phyloP scores from a whole-genome alignment of 2,329 filamentous ascomycete genomes.

The Cercospora berteroae region DNA sequence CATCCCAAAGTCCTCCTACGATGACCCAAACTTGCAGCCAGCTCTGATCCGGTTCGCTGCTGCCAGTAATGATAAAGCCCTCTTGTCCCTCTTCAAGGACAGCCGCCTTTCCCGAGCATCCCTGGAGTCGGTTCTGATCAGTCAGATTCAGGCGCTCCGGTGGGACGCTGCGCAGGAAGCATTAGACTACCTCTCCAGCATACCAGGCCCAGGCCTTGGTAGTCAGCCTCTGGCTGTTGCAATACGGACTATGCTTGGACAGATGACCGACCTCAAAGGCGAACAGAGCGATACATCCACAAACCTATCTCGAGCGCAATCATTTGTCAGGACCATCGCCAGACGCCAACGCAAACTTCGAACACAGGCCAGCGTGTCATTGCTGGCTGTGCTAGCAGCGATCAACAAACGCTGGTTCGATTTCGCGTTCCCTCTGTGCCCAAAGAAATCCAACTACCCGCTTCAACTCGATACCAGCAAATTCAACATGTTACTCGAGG shows the following conservation, averaged over 20 bases:
- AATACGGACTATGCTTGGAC: conserved; percentile 16
- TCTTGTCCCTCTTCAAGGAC: conserved; percentile 33
- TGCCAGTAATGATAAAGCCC: conserved; percentile 45
- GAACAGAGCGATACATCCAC: background rate
- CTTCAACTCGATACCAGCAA: conserved; percentile 34
- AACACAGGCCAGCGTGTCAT: background rate
- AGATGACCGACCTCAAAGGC: background rate
- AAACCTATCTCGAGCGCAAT: conserved; percentile 12
- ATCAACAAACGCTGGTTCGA: conserved; percentile 20
- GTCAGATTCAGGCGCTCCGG: conserved; percentile 42
- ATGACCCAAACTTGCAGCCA: conserved; percentile 49
- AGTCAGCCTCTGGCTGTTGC: conserved; percentile 15
- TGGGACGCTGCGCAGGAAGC: conserved; percentile 45
- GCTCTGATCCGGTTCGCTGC: conserved; percentile 56
- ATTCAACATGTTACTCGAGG: conserved; percentile 56
- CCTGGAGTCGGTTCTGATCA: conserved; percentile 41
- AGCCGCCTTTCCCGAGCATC: conserved; percentile 8
- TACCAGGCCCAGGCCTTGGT: conserved; percentile 21
- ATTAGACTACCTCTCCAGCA: conserved; percentile 30
- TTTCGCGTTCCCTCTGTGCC: conserved; percentile 15
- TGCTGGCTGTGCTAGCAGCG: conserved; percentile 25
- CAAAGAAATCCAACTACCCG: conserved; percentile 5
- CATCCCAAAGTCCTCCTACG: conserved; percentile 48
- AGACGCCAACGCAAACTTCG: background rate
- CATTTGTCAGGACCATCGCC: conserved; percentile 13